Evolutionary conservation across 2,329 filamentous ascomycete species (phyloP), one percentile per base, ranked within the genome.

Genomic region (Botrytis deweyae): DNA sequence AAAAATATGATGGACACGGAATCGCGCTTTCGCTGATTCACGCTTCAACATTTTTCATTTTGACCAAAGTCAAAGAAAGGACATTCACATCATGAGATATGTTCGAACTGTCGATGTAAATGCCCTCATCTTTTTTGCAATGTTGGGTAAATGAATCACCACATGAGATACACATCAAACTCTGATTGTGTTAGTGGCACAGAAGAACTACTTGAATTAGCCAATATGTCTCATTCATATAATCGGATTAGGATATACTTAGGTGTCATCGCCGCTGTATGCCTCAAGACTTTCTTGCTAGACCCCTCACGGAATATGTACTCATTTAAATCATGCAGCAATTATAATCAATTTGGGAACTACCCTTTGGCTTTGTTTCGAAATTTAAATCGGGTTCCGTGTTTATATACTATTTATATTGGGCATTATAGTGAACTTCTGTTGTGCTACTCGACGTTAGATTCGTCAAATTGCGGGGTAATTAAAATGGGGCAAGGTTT

Each of bases 151-250:
- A 42, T 29, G 16, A 29, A 29, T 44, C n/a, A 33, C 4, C n/a
- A 44, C 4, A 3, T 44, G 16, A 64, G 8, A 44, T 4, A 20
- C 9, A 5, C 14, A 9, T 64, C 16, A 64, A 64, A 9, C 40
- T 20, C 62, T 64, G 3, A 3, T 12, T 16, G 9, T 64, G n/a
- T 1, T 3, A 64, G 18, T 12, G 25, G 8, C 9, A 22, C 12
- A 9, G 8, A 3, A 44, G 18, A 18, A 9, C 16, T n/a, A 44
- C 18, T 44, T 20, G n/a, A 20, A 25, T 29, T 55, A 55, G 22
- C n/a, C n/a, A 64, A 14, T 0, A 14, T 22, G 12, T 1, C 33
- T n/a, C n/a, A 14, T 12, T 42, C 9, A 33, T 3, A 12, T 14
- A 5, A 64, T 64, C 16, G 5, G 4, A 44, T 16, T 6, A 44